phyloP scores from a whole-genome alignment of 1,284 basidiomycete species.

The Puccinia polysora region DNA sequence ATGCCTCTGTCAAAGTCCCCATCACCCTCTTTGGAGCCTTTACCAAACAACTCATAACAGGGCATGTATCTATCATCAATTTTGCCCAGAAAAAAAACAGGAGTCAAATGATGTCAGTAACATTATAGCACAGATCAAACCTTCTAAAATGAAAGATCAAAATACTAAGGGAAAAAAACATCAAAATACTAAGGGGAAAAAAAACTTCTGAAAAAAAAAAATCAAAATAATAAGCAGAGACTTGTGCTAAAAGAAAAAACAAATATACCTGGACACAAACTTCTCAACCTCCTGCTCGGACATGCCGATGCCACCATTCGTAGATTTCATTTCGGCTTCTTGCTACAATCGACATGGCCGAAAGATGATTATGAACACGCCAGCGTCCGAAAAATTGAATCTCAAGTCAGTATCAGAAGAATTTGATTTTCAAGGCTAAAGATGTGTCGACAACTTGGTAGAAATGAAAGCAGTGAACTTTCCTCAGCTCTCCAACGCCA shows the following conservation, averaged over 20 bases:
- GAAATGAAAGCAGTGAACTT: not conserved
- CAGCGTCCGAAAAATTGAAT: too few species aligned
- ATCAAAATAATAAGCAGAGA: not conserved
- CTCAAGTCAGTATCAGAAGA: too few species aligned
- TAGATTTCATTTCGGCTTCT: constrained; percentile 29
- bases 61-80: constrained; percentile 21
- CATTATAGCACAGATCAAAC: not conserved
- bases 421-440: not conserved
- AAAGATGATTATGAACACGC: not conserved
- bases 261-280: constrained; percentile 24
- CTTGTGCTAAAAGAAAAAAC: too few species aligned
- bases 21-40: not conserved
- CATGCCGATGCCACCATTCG: constrained; percentile 32
- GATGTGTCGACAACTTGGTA: not conserved
- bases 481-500: constrained; percentile 33
- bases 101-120: not conserved
- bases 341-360: not conserved
- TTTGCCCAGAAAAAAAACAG: not conserved
- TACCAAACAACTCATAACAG: constrained; percentile 26
- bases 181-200: not conserved
- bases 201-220: constrained; percentile 1
- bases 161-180: not conserved
- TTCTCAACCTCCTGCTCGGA: constrained; percentile 19
- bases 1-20: not conserved
- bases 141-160: not conserved